Evolutionary conservation across 2,329 filamentous ascomycete genomes (phyloP), one percentile per base, ranked within the genome.

Genomic region (Clarireedia sp.): DNA sequence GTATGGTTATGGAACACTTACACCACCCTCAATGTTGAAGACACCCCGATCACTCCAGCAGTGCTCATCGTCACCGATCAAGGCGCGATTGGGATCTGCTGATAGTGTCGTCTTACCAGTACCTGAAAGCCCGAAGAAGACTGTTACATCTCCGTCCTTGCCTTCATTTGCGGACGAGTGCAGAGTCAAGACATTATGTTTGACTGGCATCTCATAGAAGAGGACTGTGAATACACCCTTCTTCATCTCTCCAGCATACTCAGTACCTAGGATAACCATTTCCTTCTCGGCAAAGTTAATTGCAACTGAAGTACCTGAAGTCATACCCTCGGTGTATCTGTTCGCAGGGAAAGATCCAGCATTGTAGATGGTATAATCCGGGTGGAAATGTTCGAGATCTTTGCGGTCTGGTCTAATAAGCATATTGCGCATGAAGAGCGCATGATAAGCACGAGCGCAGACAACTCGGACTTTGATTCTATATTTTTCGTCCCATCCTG

Each of bases 341-440:
- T 99, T 99, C 71, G 94, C 94, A 47, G 94, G 94, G 87, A 99
- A 99, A 60, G 89, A 89, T 65, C 94, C 94, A 61, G 91, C 94
- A 73, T 99, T 99, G 87, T 99, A 99, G 78, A 99, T 97, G 69
- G 92, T 92, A 80, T 99, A 99, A 80, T 99, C 92, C 67, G 94
- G 94, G 75, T 96, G 89, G 84, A 99, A 99, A 76, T 90, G 83
- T 78, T 96, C 87, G 54, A 99, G 86, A 79, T 99, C 91, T 75
- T 95, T 89, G 61, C 82, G 83, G 52, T 85, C 79, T 61, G 94
- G 94, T 66, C 94, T 88, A 79, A 99, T 99, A 71, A 99, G 87
- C 94, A 99, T 99, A 82, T 99, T 99, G 71, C 91, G 89, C 94
- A 99, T 99, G 85, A 99, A 99, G 63, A 99, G 84, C 60, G 94